These are phyloP conservation scores for Oryza coarctata DNA, from an alignment of 176 grass and related monocot species.

Conservation along the genomic window DNA sequence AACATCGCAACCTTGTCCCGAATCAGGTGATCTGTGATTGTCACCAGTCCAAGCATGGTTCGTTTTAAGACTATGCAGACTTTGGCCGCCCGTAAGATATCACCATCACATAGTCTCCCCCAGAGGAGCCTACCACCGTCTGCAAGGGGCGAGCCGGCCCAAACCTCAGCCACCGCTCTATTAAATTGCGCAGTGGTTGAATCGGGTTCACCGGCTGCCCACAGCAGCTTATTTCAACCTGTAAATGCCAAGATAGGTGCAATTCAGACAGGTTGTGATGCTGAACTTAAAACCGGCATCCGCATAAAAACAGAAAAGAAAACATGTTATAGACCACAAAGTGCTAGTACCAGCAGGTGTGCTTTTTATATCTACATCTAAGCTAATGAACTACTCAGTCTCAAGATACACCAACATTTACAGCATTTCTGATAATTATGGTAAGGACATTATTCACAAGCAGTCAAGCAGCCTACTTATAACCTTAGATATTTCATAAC, in stretches of 20 bases:
- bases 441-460: not conserved
- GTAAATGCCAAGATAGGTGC: not conserved
- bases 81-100: conserved; percentile 56
- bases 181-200: conserved; percentile 54
- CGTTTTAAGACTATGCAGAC: not conserved
- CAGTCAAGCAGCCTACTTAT: not conserved
- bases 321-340: not conserved
- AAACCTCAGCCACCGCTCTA: conserved; percentile 58
- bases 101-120: conserved; percentile 74
- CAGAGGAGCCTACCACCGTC: conserved; percentile 54
- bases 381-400: not conserved
- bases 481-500: conserved; percentile 7
- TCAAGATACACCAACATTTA: conserved; percentile 5
- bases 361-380: conserved; percentile 11
- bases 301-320: not conserved
- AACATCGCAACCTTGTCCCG: not conserved
- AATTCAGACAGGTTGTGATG: conserved; percentile 13
- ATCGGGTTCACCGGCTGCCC: conserved; percentile 56
- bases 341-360: not conserved
- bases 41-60: not conserved
- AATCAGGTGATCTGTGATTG: not conserved
- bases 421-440: not conserved
- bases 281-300: not conserved
- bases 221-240: conserved; percentile 81
- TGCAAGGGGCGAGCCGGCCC: conserved; percentile 43